These are phyloP conservation scores for Aspergillus panamensis DNA, from an alignment of 495 filamentous ascomycete genomes.

Conservation along the genomic window DNA sequence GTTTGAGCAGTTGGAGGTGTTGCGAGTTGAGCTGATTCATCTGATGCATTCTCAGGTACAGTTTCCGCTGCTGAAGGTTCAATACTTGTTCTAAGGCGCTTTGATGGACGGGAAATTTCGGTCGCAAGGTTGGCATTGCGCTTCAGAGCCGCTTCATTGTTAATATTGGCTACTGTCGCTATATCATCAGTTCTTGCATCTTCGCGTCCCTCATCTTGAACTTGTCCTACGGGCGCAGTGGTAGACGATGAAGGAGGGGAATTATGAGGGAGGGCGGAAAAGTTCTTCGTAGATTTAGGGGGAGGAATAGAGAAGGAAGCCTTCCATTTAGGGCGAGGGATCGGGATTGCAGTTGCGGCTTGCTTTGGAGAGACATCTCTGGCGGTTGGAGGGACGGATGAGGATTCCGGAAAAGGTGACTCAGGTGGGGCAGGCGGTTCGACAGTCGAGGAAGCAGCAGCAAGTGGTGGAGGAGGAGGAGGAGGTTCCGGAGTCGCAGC, in stretches of 20 bases:
- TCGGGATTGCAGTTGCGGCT: slow-evolving; percentile 27
- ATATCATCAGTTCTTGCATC: neutral
- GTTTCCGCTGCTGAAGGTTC: slow-evolving; percentile 6
- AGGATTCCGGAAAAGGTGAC: slow-evolving; percentile 17
- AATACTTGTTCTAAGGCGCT: slow-evolving; percentile 18
- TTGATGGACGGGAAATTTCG: slow-evolving; percentile 23
- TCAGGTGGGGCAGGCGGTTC: slow-evolving; percentile 23
- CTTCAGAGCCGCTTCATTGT: neutral
- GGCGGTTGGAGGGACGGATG: neutral
- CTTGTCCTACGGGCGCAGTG: slow-evolving; percentile 3
- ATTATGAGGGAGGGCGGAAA: slow-evolving; percentile 17
- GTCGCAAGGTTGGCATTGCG: slow-evolving; percentile 12
- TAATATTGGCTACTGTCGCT: neutral
- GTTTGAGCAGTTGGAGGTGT: slow-evolving; percentile 26
- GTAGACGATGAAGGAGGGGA: slow-evolving; percentile 10
- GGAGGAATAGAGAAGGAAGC: slow-evolving; percentile 20
- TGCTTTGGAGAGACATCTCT: slow-evolving; percentile 7
- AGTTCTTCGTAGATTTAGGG: slow-evolving; percentile 13
- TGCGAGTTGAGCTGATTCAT: slow-evolving; percentile 6
- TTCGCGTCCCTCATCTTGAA: neutral
- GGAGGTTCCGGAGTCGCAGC: slow-evolving; percentile 21
- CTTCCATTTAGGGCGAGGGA: slow-evolving; percentile 33
- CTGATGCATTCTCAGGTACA: neutral
- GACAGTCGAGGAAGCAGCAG: slow-evolving; percentile 21
- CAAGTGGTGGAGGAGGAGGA: slow-evolving; percentile 20